Percentiles rank a stretch among this genome's conserved stretches.
Conservation (phyloP, 176 grass and related monocot genomes). For the Alopecurus myosuroides region DNA sequence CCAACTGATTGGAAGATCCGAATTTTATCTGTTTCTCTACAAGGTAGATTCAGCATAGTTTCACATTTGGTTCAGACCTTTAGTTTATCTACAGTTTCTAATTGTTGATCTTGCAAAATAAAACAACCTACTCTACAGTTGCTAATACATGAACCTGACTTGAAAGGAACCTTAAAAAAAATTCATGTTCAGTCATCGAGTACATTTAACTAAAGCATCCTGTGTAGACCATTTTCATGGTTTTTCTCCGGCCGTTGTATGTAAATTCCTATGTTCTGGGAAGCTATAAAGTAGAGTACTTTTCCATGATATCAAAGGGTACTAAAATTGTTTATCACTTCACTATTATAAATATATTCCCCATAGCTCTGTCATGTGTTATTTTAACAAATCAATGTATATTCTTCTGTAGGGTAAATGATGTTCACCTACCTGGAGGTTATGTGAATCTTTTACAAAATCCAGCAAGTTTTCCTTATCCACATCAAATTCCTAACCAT, state of each 20-base stretch:
- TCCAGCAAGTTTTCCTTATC: not conserved
- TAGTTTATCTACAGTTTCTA: not conserved
- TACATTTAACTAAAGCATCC: too few relatives aligned
- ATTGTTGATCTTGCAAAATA: constrained; percentile 54
- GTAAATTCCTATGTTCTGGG: too few relatives aligned
- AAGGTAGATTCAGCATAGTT: not conserved
- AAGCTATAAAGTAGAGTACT: too few relatives aligned
- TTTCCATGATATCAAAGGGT: too few relatives aligned
- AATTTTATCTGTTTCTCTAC: too few relatives aligned
- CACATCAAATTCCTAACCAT: not conserved
- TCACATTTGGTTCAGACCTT: not conserved
- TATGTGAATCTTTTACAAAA: not conserved
- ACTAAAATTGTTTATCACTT: too few relatives aligned
- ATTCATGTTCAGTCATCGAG: too few relatives aligned
- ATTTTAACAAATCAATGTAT: not conserved
- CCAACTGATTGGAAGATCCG: too few relatives aligned
- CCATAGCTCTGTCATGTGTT: not conserved
- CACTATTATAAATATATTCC: too few relatives aligned
- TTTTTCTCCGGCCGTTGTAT: too few relatives aligned
- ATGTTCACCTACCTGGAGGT: not conserved
- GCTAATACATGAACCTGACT: not conserved
- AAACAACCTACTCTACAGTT: constrained; percentile 1
- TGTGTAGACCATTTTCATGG: too few relatives aligned
- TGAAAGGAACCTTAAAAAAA: not conserved
- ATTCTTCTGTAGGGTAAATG: not conserved